Evolutionary conservation across 345 rosid species (phyloP).

Genomic region (Sisymbrium irio): DNA sequence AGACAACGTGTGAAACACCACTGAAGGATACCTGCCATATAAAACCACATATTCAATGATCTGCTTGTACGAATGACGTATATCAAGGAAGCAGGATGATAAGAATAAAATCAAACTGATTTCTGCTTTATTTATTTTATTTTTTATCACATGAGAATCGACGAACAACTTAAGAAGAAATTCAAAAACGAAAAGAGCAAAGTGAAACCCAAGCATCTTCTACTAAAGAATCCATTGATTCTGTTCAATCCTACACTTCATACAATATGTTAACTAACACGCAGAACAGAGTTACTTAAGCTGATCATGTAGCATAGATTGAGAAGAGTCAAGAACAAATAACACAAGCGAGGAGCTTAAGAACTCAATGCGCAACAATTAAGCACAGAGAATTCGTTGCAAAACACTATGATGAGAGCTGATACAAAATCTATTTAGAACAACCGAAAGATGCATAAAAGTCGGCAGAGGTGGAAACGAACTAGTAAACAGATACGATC

Average conservation of each 20-base stretch:
- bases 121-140: neutral
- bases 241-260: neutral
- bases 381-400: neutral
- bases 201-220: neutral
- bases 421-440: neutral
- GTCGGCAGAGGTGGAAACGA: neutral
- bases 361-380: neutral
- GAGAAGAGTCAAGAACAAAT: neutral
- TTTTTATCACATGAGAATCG: neutral
- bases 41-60: neutral
- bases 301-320: neutral
- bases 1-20: slow-evolving; percentile 6
- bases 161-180: neutral
- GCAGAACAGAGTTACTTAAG: neutral
- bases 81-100: neutral
- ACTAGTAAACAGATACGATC: slow-evolving; percentile 6
- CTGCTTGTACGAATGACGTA: neutral
- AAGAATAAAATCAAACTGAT: neutral
- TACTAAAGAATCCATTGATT: neutral
- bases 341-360: neutral
- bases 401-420: neutral
- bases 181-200: neutral
- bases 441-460: neutral
- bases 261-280: neutral
- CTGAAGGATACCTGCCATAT: slow-evolving; percentile 16